Conservation (phyloP, 768 basidiomycete species). For the Hypholoma fasciculare region DNA sequence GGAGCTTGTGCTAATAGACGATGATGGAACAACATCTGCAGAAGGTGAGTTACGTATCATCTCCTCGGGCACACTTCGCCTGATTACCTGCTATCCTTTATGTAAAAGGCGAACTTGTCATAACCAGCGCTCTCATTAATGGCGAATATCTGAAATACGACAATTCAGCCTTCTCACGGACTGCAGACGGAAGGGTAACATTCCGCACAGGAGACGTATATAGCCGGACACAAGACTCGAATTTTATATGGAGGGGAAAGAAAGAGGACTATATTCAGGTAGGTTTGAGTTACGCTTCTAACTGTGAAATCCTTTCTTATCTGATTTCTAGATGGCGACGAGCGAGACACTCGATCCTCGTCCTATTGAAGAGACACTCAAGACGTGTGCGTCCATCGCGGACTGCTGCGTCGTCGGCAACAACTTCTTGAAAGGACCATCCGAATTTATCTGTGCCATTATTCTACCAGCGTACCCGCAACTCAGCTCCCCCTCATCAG, state of each 20-base stretch:
- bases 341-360: slow-evolving; percentile 30
- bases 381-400: slow-evolving; percentile 15
- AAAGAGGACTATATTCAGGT: slow-evolving; percentile 30
- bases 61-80: background rate
- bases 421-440: slow-evolving; percentile 22
- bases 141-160: slow-evolving; percentile 23
- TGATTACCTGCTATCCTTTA: background rate
- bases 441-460: slow-evolving; percentile 22
- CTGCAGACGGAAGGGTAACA: slow-evolving; percentile 17
- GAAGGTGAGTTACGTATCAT: background rate
- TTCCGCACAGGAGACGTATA: slow-evolving; percentile 31
- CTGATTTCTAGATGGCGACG: slow-evolving; percentile 17
- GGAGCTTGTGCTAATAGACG: slow-evolving; percentile 17
- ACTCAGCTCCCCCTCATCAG: background rate
- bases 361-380: slow-evolving; percentile 20
- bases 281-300: background rate
- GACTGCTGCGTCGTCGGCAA: slow-evolving; percentile 28
- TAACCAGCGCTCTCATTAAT: slow-evolving; percentile 22
- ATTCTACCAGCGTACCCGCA: slow-evolving; percentile 10
- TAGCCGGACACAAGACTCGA: background rate
- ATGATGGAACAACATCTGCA: slow-evolving; percentile 7
- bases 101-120: slow-evolving; percentile 25
- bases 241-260: slow-evolving; percentile 26
- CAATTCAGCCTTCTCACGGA: slow-evolving; percentile 18
- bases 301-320: background rate